Conservation (phyloP, 306 rosid species). For the Sindora glabra region DNA sequence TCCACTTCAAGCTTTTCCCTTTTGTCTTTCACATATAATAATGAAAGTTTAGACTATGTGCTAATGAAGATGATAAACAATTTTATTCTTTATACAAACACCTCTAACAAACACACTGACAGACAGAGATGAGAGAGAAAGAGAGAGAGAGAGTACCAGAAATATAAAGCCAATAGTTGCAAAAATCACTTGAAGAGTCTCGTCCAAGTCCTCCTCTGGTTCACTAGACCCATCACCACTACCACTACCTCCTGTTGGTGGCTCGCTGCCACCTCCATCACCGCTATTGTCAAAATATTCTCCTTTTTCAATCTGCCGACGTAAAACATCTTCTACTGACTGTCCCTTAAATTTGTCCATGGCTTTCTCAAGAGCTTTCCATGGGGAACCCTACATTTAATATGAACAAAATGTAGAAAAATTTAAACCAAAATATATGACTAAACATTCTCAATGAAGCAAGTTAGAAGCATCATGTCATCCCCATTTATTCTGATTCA, state of each 20-base stretch:
- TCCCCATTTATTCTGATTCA: not conserved
- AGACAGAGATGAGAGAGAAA: not conserved
- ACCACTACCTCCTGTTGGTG: constrained; percentile 32
- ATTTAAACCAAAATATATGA: not conserved
- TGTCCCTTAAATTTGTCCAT: constrained; percentile 43
- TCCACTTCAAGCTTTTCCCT: not conserved
- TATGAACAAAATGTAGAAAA: not conserved
- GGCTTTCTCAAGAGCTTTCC: constrained; percentile 41
- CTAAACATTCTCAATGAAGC: not conserved
- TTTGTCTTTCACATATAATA: not conserved
- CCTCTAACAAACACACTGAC: not conserved
- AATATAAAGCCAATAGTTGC: constrained; percentile 65
- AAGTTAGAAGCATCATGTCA: not conserved
- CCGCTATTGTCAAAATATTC: constrained; percentile 38
- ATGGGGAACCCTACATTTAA: constrained; percentile 36
- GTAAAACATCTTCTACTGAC: constrained; percentile 56
- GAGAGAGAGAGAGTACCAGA: constrained; percentile 42
- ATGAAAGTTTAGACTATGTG: not conserved
- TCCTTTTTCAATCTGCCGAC: constrained; percentile 49
- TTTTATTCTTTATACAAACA: no score
- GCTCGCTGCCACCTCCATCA: constrained; percentile 32
- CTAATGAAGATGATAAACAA: no score
- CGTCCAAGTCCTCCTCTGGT: constrained; percentile 57
- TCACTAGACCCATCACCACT: constrained; percentile 35
- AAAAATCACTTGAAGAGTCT: constrained; percentile 56